Evolutionary conservation across 2,329 filamentous ascomycete species (phyloP), one percentile per base, ranked within the genome.

Genomic region (Venturia effusa): DNA sequence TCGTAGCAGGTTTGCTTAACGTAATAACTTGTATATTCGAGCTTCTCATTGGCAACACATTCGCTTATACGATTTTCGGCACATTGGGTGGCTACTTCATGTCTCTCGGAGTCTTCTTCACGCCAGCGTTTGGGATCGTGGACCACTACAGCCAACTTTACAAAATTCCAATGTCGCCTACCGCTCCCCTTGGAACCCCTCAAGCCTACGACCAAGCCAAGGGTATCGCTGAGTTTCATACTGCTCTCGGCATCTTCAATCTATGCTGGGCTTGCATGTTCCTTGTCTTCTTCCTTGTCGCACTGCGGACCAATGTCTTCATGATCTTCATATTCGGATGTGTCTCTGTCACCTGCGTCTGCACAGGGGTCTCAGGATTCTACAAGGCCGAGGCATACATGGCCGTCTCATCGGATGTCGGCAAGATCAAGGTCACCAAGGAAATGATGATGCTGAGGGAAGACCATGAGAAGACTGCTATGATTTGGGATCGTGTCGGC

Each of bases 1-100:
- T 62, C 61, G 43, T 62, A 8, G 61, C 61, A 24, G 61, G 61
- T 8, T 32, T 51, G 34, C n/a, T 51, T 10, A 62, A 62, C 41
- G 1, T 62, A 11, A 45, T 62, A n/a, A 17, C n/a, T 19, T 37
- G 40, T 19, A 41, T 62, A 15, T 62, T 62, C 17, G 61, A 62
- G 34, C 61, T 62, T n/a, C 61, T 62, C 15, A 54, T 62, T 13
- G 61, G 61, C 61, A 62, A 62, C 40, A 62, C 61, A 5, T 62
- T 62, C 43, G 61, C 61, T 15, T 62, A 51, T 15, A 62, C 61
- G 19, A 62, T 62, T 17, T 62, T 62, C 34, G 61, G 61, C 15
- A 41, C 61, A 7, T 41, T 62, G 11, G 61, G 61, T 8, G 61
- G 40, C 17, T 62, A 62, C 19, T 62, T 62, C 40, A 45, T 62